Evolutionary conservation across 2,329 filamentous ascomycete species (phyloP).

Genomic region (Hymenoscyphus fraxineus): DNA sequence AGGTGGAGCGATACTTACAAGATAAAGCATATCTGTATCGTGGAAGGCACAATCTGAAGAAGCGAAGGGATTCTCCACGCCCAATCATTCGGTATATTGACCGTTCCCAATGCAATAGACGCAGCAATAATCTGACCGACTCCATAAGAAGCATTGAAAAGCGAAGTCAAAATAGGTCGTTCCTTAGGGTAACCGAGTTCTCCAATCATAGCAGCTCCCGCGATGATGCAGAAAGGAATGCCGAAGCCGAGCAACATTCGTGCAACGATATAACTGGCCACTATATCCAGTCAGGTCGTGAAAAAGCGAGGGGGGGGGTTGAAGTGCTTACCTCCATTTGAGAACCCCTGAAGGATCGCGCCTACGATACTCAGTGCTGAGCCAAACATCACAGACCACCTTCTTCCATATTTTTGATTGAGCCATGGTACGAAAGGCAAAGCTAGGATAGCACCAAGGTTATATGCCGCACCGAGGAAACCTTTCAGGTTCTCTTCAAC

Average conservation of each 20-base stretch:
- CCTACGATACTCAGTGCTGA: constrained; percentile 54
- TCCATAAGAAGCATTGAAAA: constrained; percentile 53
- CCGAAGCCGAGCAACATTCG: constrained; percentile 50
- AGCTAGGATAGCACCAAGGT: constrained; percentile 50
- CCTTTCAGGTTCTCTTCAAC: constrained; percentile 36
- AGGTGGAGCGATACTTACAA: constrained; percentile 5
- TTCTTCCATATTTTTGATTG: constrained; percentile 47
- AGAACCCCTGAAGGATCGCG: constrained; percentile 50
- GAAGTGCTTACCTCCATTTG: constrained; percentile 18
- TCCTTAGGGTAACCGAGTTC: constrained; percentile 53
- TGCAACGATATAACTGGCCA: constrained; percentile 49
- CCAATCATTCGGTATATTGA: constrained; percentile 40
- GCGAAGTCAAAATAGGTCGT: constrained; percentile 47
- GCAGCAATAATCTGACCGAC: constrained; percentile 44
- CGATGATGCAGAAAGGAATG: constrained; percentile 48
- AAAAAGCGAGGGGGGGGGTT: neutral
- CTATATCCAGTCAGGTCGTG: constrained; percentile 24
- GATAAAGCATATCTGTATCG: constrained; percentile 22
- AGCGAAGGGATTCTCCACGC: constrained; percentile 41
- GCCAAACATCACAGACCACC: constrained; percentile 52
- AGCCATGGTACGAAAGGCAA: constrained; percentile 51
- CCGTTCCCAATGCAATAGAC: constrained; percentile 42
- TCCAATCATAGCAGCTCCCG: constrained; percentile 50
- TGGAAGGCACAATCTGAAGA: constrained; percentile 36
- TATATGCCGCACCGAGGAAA: constrained; percentile 51